phyloP scores from a whole-genome alignment of 208 protist genomes.

The Lotmaria passim region DNA sequence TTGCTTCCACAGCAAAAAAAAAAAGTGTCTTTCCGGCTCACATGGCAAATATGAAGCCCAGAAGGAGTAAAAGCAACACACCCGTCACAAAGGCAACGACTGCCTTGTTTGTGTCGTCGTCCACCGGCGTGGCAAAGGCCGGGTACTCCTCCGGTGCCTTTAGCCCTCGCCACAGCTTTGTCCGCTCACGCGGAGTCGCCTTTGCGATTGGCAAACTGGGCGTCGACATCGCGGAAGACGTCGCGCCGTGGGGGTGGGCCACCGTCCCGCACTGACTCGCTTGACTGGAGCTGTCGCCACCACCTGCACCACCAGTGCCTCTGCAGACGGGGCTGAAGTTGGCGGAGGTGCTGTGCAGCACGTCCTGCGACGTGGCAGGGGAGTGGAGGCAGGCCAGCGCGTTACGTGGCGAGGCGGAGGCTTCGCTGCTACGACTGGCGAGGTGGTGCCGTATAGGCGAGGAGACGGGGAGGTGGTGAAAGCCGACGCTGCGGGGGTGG shows the following conservation, averaged over 20 bases:
- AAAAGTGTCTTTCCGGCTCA: slow-evolving; percentile 1
- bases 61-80: slow-evolving; percentile 11
- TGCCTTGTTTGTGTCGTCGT: slow-evolving; percentile 30
- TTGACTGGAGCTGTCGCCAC: not conserved
- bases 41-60: slow-evolving; percentile 25
- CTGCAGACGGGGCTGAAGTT: not conserved
- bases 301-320: not conserved
- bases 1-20: too few relatives aligned
- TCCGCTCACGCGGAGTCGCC: not conserved
- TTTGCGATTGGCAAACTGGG: not conserved
- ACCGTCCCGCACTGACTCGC: not conserved
- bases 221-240: not conserved
- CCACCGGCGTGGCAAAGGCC: slow-evolving; percentile 16
- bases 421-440: not conserved
- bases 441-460: not conserved
- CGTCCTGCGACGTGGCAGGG: not conserved
- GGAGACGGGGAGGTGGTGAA: not conserved
- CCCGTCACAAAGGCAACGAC: slow-evolving; percentile 30
- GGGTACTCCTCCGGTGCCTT: slow-evolving; percentile 12
- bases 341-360: not conserved
- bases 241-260: not conserved
- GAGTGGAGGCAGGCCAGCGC: not conserved
- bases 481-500: not conserved
- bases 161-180: slow-evolving; percentile 9
- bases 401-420: not conserved